Conservation (phyloP, 108 stramenopile species). For the Heterococcus sp. region DNA sequence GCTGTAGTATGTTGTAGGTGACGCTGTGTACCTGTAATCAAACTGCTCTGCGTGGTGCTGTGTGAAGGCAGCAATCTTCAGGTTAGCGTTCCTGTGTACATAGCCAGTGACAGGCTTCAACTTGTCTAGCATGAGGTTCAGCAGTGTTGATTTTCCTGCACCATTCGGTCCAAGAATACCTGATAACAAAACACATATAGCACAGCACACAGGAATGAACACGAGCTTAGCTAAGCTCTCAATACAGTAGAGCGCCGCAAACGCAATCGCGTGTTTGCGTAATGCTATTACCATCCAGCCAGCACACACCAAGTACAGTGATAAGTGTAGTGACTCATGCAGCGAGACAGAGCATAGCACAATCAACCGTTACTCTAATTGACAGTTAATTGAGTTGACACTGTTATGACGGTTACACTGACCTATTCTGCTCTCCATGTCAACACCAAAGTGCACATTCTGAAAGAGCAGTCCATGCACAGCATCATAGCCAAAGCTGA, state of each 20-base stretch:
- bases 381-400: constrained; percentile 6
- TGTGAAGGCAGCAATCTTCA: constrained; percentile 88
- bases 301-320: too few species aligned
- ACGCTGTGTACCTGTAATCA: constrained; percentile 64
- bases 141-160: constrained; percentile 79
- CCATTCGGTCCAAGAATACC: constrained; percentile 75
- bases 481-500: constrained; percentile 85
- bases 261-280: too few species aligned
- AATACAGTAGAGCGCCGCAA: too few species aligned
- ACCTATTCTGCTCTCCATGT: constrained; percentile 65
- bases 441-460: constrained; percentile 91
- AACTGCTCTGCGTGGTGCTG: constrained; percentile 94
- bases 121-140: constrained; percentile 87
- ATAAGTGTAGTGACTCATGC: too few species aligned
- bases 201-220: too few species aligned
- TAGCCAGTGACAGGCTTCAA: constrained; percentile 70
- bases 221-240: too few species aligned
- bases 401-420: constrained; percentile 62
- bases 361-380: too few species aligned
- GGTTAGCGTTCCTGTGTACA: constrained; percentile 74
- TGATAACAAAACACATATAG: not conserved
- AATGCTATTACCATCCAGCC: too few species aligned
- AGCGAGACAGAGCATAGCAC: too few species aligned
- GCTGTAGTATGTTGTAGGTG: too few species aligned
- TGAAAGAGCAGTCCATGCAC: constrained; percentile 63